Evolutionary conservation across 2,329 filamentous ascomycete genomes (phyloP), one percentile per base, ranked within the genome.

Genomic region (Pseudogymnoascus sp.): DNA sequence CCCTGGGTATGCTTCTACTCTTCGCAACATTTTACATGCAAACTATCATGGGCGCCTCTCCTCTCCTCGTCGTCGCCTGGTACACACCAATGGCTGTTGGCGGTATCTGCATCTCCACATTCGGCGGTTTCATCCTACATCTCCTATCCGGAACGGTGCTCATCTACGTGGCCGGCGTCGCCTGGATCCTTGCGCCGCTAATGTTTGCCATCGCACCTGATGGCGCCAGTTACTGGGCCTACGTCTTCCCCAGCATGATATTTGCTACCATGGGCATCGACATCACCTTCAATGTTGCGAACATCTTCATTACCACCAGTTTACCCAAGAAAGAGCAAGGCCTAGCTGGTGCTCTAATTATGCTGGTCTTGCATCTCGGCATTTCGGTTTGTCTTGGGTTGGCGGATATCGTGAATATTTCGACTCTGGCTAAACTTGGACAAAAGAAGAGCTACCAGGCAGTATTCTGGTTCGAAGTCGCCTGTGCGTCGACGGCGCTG

Each of bases 301-400:
- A 89, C 69, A 83, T 93, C 64, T 93, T 90, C 74, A 89, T 91
- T 72, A 91, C 89, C 0, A 91, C 89, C 0, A 84, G 82, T 12
- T 78, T 92, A 66, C 88, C 89, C 0, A 78, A 79, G 4, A 80
- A 82, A 11, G 80, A 85, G 60, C 90, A 93, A 72, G 89, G 88
- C 0, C 78, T 91, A 0, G 89, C 89, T 0, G 88, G 89, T 1
- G 89, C 85, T 0, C 73, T 92, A 53, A 86, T 89, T 70, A 91
- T 89, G 75, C 86, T 84, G 59, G 75, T 91, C 1, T 72, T 91
- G 31, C 89, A 90, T 69, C 78, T 93, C 7, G 87, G 88, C 8
- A 88, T 91, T 69, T 87, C 88, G 0, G 80, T 92, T 61, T 85
- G 86, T 76, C 78, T 92, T 4, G 89, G 87, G 0, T 82, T 92